phyloP scores from a whole-genome alignment of 306 rosid species.

The Purshia tridentata region DNA sequence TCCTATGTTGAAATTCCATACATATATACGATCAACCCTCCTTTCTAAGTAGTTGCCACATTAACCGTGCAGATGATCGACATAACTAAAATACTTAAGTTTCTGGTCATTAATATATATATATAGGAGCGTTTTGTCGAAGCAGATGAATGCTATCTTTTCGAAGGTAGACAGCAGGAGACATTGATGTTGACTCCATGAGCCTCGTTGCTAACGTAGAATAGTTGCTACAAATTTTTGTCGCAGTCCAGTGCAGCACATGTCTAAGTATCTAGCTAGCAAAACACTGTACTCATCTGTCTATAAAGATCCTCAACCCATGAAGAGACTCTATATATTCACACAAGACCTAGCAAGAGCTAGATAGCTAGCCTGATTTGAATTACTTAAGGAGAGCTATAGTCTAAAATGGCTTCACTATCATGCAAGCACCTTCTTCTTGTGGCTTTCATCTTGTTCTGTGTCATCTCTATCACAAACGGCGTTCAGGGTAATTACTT shows the following conservation, averaged over 20 bases:
- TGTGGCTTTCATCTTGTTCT: slow-evolving; percentile 51
- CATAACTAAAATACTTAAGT: neutral
- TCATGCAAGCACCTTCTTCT: slow-evolving; percentile 44
- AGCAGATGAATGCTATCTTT: slow-evolving; percentile 21
- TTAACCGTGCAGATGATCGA: neutral
- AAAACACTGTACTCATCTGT: slow-evolving; percentile 6
- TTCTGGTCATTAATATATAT: neutral
- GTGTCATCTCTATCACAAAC: slow-evolving; percentile 47
- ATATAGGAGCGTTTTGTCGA: neutral
- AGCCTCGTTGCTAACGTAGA: slow-evolving; percentile 37
- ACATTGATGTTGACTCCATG: slow-evolving; percentile 64
- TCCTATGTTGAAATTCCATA: no score
- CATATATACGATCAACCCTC: no score
- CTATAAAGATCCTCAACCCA: slow-evolving; percentile 19
- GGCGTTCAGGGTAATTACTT: slow-evolving; percentile 49
- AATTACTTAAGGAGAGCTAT: no score
- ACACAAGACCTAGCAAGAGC: neutral
- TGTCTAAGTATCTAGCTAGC: slow-evolving; percentile 21
- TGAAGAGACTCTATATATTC: slow-evolving; percentile 2
- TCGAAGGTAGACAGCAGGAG: slow-evolving; percentile 42
- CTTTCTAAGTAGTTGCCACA: neutral
- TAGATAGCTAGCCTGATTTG: neutral
- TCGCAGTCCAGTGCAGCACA: slow-evolving; percentile 28
- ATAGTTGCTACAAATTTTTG: slow-evolving; percentile 17
- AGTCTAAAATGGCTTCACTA: slow-evolving; percentile 29